These are phyloP conservation scores for Ascoidea rubescens DNA, from an alignment of 805 yeast species.

Conservation along the genomic window DNA sequence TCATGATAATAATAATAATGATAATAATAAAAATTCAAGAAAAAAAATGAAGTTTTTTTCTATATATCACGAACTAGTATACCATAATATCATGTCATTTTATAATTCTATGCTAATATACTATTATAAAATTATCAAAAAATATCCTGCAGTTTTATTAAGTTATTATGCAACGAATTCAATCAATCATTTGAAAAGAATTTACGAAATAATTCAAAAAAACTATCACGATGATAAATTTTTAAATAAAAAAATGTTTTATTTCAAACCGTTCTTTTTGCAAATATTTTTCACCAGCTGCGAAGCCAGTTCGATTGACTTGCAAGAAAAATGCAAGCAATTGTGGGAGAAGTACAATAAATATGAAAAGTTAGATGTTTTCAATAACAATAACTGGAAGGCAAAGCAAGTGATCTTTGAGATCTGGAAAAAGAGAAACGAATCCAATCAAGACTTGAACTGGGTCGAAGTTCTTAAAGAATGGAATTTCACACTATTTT, in stretches of 20 bases:
- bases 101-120: conserved; percentile 61
- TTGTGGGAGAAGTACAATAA: neutral
- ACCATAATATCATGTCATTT: conserved; percentile 71
- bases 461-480: neutral
- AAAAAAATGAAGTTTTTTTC: conserved; percentile 8
- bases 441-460: neutral
- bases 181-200: neutral
- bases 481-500: neutral
- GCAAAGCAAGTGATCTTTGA: neutral
- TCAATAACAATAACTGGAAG: too few relatives aligned
- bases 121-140: conserved; percentile 26
- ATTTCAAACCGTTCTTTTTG: neutral
- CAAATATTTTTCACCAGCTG: neutral
- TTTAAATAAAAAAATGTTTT: neutral
- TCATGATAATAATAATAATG: neutral
- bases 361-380: neutral
- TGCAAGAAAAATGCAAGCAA: neutral
- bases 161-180: neutral
- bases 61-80: conserved; percentile 46
- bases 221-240: neutral
- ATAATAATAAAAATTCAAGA: neutral
- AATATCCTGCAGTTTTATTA: neutral
- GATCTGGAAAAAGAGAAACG: neutral
- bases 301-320: neutral
- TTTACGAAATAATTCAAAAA: neutral